Percentiles rank a stretch among this genome's conserved stretches.
Conservation (phyloP, 2,329 filamentous ascomycete genomes). For the Metarhizium rileyi region DNA sequence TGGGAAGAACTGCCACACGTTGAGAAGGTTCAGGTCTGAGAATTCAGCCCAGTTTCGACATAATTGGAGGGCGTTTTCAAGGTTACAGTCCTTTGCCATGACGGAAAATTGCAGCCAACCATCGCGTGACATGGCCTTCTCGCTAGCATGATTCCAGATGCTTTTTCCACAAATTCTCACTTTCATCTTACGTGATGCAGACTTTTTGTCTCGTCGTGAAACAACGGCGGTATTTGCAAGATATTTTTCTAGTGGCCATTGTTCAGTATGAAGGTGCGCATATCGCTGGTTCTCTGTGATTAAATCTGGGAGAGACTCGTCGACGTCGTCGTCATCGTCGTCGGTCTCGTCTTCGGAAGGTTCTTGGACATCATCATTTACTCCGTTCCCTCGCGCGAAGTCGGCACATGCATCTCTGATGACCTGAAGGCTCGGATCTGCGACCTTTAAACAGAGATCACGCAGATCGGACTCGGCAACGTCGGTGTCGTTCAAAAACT, state of each 20-base stretch:
- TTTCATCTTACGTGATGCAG: slow-evolving; percentile 9
- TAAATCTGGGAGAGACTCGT: slow-evolving; percentile 13
- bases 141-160: slow-evolving; percentile 20
- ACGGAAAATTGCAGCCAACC: slow-evolving; percentile 22
- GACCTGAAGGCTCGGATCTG: slow-evolving; percentile 16
- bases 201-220: slow-evolving; percentile 2
- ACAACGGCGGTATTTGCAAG: background rate
- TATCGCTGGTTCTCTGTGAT: slow-evolving; percentile 10
- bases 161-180: slow-evolving; percentile 17
- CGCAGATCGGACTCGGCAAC: slow-evolving; percentile 17
- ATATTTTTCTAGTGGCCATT: slow-evolving; percentile 14
- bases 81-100: slow-evolving; percentile 19
- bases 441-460: slow-evolving; percentile 19
- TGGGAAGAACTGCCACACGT: slow-evolving; percentile 18
- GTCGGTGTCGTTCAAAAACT: slow-evolving; percentile 16
- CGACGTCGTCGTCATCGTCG: slow-evolving; percentile 8
- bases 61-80: slow-evolving; percentile 18
- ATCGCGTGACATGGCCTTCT: slow-evolving; percentile 20
- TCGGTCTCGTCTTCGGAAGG: slow-evolving; percentile 6
- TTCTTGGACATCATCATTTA: slow-evolving; percentile 7
- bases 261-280: slow-evolving; percentile 12
- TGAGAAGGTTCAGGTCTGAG: slow-evolving; percentile 16
- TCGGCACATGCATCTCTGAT: slow-evolving; percentile 22
- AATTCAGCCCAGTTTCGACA: slow-evolving; percentile 22
- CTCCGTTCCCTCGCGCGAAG: slow-evolving; percentile 16